These are phyloP conservation scores for Aquilaria sinensis DNA, from an alignment of 345 rosid species.

Conservation along the genomic window DNA sequence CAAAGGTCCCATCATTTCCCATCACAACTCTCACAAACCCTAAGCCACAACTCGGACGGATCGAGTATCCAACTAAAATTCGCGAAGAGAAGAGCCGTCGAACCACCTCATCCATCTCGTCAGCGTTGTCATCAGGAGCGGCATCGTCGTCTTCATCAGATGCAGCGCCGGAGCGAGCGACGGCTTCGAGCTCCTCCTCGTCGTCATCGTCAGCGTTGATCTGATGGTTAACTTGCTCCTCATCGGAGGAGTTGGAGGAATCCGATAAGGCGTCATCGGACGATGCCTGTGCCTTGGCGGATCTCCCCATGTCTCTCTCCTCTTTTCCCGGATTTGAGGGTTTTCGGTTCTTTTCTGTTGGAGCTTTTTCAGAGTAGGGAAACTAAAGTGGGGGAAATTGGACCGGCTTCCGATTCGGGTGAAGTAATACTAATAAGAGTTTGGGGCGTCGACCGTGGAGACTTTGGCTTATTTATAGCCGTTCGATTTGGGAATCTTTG, in stretches of 20 bases:
- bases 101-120: constrained; percentile 47
- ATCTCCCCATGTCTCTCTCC: constrained; percentile 31
- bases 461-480: constrained; percentile 11
- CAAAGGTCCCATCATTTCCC: neutral
- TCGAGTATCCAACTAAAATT: constrained; percentile 4
- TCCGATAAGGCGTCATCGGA: constrained; percentile 65
- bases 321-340: constrained; percentile 36
- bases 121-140: constrained; percentile 21
- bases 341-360: constrained; percentile 11
- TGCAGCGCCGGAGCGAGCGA: constrained; percentile 76
- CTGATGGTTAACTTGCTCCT: constrained; percentile 61
- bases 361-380: constrained; percentile 1
- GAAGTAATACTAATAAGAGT: neutral
- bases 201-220: constrained; percentile 63
- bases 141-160: constrained; percentile 65
- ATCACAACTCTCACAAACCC: constrained; percentile 1
- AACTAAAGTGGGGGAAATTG: constrained; percentile 1
- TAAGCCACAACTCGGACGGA: constrained; percentile 3
- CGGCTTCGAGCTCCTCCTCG: constrained; percentile 96
- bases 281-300: constrained; percentile 50
- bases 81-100: neutral
- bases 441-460: neutral
- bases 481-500: constrained; percentile 12
- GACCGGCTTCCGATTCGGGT: constrained; percentile 9
- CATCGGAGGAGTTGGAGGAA: constrained; percentile 54